Base-by-base conservation (phyloP, 768 basidiomycete species). In the Rhodosporidiobolus sp. region DNA sequence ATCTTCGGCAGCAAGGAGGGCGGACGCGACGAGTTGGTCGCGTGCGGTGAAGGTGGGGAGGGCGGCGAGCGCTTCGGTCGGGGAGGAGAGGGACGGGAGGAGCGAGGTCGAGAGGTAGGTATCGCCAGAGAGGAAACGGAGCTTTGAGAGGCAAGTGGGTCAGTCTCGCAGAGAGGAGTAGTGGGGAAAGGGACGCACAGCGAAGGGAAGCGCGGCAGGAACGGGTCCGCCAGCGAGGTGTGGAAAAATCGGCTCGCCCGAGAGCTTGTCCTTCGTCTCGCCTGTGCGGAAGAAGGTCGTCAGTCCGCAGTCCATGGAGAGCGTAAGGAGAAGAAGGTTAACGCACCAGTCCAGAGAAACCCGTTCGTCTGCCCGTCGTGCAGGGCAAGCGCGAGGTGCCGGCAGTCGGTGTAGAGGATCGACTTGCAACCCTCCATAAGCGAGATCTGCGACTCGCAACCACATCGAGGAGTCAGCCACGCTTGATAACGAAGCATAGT, bases 391-490 rank as follows among this genome's bases (percentile, higher is more conserved):
- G 89, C 88, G 46, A 96, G 85, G 54, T 87, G 86, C 1, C 87
- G 84, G 76, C 89, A 89, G 80, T 98, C 95, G 22, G 90, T 88
- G 65, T 91, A 85, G 67, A 98, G 80, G 63, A 98, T 92, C 8
- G 86, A 86, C 81, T 91, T 89, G 78, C 94, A 96, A 3, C 95
- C 95, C 75, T 96, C 93, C 61, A 98, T 83, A 17, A 99, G 82
- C 16, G 92, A 94, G 34, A 92, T 90, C 81, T 95, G 63, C 16
- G 19, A 6, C 7, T 0, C 9, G 24, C 38, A 43, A 7, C 8
- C 8, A 14, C 38, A 43, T 43, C n/a, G n/a, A 43, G 32, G 26
- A 4, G 17, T 60, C 20, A 53, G 52, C 52, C 19, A 5, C 22
- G 43, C 6, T n/a, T n/a, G n/a, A n/a, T n/a, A n/a, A n/a, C n/a